phyloP scores from a whole-genome alignment of 257 asterid species.

The Solanum lignicaule region DNA sequence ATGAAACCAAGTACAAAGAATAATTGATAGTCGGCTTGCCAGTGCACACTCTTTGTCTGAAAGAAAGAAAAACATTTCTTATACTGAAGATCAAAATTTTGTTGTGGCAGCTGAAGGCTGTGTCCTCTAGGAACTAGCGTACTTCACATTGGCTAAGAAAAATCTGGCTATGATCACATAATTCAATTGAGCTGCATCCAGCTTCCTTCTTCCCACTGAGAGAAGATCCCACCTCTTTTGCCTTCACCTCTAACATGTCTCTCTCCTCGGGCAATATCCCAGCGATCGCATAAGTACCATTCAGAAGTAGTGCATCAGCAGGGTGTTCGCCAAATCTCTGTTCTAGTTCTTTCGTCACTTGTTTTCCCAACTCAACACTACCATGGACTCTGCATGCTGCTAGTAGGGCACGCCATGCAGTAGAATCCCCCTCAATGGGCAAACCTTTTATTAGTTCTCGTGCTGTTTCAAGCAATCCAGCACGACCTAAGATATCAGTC shows the following conservation, averaged over 20 bases:
- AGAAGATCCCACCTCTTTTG: slow-evolving; percentile 9
- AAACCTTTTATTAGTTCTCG: slow-evolving; percentile 31
- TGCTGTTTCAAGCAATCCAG: slow-evolving; percentile 51
- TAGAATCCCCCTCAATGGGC: slow-evolving; percentile 37
- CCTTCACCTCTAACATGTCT: slow-evolving; percentile 6
- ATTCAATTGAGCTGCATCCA: slow-evolving; percentile 34
- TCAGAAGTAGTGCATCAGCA: slow-evolving; percentile 29
- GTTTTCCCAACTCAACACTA: slow-evolving; percentile 34
- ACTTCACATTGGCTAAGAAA: background rate
- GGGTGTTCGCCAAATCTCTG: slow-evolving; percentile 29
- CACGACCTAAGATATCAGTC: slow-evolving; percentile 54
- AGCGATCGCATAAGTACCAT: slow-evolving; percentile 34
- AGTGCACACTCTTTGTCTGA: background rate
- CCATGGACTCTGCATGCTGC: slow-evolving; percentile 60
- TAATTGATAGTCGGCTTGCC: background rate
- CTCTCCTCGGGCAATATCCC: slow-evolving; percentile 26
- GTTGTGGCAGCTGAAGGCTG: background rate
- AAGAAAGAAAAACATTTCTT: background rate
- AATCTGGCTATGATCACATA: background rate
- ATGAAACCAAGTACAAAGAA: background rate
- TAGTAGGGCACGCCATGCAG: slow-evolving; percentile 57
- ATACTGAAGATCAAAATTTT: background rate
- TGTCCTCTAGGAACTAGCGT: background rate
- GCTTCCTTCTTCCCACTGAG: slow-evolving; percentile 29
- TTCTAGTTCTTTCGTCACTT: slow-evolving; percentile 31